Percentiles rank a stretch among this genome's conserved stretches.
These are phyloP conservation scores for Boechera divaricarpa DNA, from an alignment of 345 rosid genomes.

Conservation along the genomic window DNA sequence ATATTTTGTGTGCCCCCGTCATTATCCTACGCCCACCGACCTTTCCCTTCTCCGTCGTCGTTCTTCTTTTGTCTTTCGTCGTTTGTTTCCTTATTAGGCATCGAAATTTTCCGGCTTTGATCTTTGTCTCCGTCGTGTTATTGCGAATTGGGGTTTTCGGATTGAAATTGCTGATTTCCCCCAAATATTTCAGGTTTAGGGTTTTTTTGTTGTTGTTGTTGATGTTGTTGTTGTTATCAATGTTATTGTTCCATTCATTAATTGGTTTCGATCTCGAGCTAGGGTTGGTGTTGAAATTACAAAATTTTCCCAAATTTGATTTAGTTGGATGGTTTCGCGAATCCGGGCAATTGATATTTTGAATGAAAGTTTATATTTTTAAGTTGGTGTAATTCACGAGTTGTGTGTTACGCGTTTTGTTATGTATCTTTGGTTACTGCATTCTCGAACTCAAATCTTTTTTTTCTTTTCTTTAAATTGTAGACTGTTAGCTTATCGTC, in stretches of 20 bases:
- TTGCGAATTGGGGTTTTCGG: constrained; percentile 9
- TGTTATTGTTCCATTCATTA: constrained; percentile 14
- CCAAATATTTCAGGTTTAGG: constrained; percentile 41
- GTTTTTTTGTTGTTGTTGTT: background rate
- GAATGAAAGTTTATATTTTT: background rate
- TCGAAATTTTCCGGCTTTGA: background rate
- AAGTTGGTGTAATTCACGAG: constrained; percentile 7
- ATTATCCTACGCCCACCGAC: constrained; percentile 38
- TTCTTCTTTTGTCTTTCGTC: constrained; percentile 16
- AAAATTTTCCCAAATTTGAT: background rate
- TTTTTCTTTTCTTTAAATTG: background rate
- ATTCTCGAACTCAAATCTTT: constrained; percentile 20
- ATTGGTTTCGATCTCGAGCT: constrained; percentile 32
- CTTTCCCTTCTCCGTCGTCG: constrained; percentile 39
- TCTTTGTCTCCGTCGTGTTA: constrained; percentile 4
- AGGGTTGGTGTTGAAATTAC: constrained; percentile 21
- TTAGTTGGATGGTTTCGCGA: constrained; percentile 6
- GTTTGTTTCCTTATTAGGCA: constrained; percentile 2
- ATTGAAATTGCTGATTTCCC: constrained; percentile 23
- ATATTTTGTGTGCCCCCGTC: constrained; percentile 34
- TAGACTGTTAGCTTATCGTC: constrained; percentile 17
- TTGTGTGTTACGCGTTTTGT: constrained; percentile 14
- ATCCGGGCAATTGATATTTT: background rate
- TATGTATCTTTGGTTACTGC: background rate
- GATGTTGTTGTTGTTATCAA: background rate